Percentiles rank a stretch among this genome's conserved stretches.
These are phyloP conservation scores for Desmodesmus armatus DNA, from an alignment of 139 green algal genomes.

Conservation along the genomic window DNA sequence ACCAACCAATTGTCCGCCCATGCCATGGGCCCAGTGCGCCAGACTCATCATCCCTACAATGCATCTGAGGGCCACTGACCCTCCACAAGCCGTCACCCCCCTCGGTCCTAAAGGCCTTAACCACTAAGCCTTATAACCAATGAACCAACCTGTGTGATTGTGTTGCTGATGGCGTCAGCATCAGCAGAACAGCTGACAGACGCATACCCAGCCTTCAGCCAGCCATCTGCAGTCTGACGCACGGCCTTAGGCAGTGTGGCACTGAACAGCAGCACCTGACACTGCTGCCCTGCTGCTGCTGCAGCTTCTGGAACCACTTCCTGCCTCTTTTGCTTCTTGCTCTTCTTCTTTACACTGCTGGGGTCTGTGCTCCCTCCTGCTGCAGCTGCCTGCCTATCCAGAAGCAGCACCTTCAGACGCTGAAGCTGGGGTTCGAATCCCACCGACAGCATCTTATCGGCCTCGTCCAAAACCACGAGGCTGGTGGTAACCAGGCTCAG, in stretches of 20 bases:
- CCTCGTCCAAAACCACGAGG: slow-evolving; percentile 87
- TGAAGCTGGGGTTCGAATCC: slow-evolving; percentile 86
- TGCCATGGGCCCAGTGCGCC: too few species aligned
- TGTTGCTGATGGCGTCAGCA: slow-evolving; percentile 73
- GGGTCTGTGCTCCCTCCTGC: not conserved
- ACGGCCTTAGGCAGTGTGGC: slow-evolving; percentile 81
- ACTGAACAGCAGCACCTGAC: slow-evolving; percentile 86
- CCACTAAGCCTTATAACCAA: too few species aligned
- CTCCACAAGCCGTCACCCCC: too few species aligned
- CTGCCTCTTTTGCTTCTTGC: slow-evolving; percentile 19
- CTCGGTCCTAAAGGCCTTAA: too few species aligned
- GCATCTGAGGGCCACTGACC: too few species aligned
- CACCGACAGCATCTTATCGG: slow-evolving; percentile 90
- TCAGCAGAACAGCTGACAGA: slow-evolving; percentile 30
- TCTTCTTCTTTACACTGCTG: slow-evolving; percentile 12
- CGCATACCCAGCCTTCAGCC: slow-evolving; percentile 59
- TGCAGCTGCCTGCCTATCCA: slow-evolving; percentile 29
- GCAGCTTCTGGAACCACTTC: slow-evolving; percentile 6
- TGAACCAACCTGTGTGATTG: slow-evolving; percentile 70
- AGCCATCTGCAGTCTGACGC: slow-evolving; percentile 56
- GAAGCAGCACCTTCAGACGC: slow-evolving; percentile 64
- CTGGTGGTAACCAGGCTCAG: slow-evolving; percentile 61
- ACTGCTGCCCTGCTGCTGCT: slow-evolving; percentile 17
- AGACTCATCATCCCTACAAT: too few species aligned
- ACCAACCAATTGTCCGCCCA: too few species aligned